phyloP scores from a whole-genome alignment of 192 early-diverging fungal species.

The Lunasporangiospora selenospora region DNA sequence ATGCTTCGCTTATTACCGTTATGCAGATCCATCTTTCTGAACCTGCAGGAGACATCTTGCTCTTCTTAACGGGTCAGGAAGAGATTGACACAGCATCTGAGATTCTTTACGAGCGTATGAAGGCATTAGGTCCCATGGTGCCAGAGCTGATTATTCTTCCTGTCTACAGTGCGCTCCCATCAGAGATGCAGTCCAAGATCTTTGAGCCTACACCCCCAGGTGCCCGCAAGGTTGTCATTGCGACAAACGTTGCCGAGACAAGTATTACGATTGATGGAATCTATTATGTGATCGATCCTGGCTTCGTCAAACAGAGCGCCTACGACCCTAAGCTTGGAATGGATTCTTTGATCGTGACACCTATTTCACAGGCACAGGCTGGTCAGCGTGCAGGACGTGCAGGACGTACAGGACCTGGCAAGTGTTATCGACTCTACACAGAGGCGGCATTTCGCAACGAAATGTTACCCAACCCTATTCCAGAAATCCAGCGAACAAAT shows the following conservation, averaged over 20 bases:
- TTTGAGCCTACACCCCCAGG: conserved; percentile 90
- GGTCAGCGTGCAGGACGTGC: conserved; percentile 97
- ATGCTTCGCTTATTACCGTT: conserved; percentile 90
- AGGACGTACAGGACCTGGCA: conserved; percentile 94
- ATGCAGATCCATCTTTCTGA: conserved; percentile 98
- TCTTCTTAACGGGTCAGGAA: conserved; percentile 99
- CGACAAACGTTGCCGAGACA: conserved; percentile 99
- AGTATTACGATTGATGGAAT: conserved; percentile 98
- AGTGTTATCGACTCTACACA: conserved; percentile 95
- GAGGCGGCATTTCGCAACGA: conserved; percentile 92
- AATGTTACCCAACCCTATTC: conserved; percentile 93
- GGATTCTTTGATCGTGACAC: conserved; percentile 92
- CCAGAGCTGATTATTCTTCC: conserved; percentile 86
- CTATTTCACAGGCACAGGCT: conserved; percentile 94
- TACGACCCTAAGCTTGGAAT: conserved; percentile 98
- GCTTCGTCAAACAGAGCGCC: conserved; percentile 96
- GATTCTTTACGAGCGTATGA: conserved; percentile 75
- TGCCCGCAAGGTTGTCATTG: conserved; percentile 90
- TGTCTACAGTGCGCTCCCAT: conserved; percentile 93
- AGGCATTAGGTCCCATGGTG: conserved; percentile 70
- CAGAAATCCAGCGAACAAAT: conserved; percentile 98
- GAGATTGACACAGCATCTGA: conserved; percentile 91
- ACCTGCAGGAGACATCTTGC: conserved; percentile 90
- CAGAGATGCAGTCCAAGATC: conserved; percentile 94
- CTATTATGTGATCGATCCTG: conserved; percentile 95